Conservation (phyloP, 345 rosid genomes). For the Gynandropsis gynandra region DNA sequence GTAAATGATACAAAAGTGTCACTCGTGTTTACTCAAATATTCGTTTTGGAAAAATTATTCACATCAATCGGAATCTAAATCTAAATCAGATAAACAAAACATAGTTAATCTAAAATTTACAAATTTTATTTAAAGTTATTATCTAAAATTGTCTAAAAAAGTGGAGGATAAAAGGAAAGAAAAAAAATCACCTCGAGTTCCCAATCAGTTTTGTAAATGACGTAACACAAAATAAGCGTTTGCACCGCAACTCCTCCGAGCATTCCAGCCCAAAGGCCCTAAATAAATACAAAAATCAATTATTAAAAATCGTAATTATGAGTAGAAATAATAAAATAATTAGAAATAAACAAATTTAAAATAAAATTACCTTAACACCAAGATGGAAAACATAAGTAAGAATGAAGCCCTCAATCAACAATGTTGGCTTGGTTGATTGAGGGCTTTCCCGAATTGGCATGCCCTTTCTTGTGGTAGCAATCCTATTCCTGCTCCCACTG, state of each 20-base stretch:
- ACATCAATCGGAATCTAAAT: too few species aligned
- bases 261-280: constrained; percentile 67
- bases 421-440: too few species aligned
- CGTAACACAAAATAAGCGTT: constrained; percentile 27
- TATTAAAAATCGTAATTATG: neutral
- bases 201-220: constrained; percentile 50
- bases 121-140: too few species aligned
- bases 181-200: constrained; percentile 36
- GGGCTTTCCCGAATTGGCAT: too few species aligned
- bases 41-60: too few species aligned
- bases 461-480: too few species aligned
- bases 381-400: constrained; percentile 46
- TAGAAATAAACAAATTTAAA: neutral
- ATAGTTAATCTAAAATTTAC: too few species aligned
- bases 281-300: neutral
- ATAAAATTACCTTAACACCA: constrained; percentile 41
- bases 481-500: constrained; percentile 76
- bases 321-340: too few species aligned
- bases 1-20: too few species aligned
- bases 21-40: too few species aligned
- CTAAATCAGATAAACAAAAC: too few species aligned
- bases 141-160: too few species aligned
- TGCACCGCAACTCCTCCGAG: constrained; percentile 36
- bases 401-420: constrained; percentile 46
- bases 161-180: neutral